A percentile compares a stretch with the other conserved stretches of the same genome.
These are phyloP conservation scores for Diaporthe vaccinii DNA, from an alignment of 2,329 filamentous ascomycete genomes.

Conservation along the genomic window DNA sequence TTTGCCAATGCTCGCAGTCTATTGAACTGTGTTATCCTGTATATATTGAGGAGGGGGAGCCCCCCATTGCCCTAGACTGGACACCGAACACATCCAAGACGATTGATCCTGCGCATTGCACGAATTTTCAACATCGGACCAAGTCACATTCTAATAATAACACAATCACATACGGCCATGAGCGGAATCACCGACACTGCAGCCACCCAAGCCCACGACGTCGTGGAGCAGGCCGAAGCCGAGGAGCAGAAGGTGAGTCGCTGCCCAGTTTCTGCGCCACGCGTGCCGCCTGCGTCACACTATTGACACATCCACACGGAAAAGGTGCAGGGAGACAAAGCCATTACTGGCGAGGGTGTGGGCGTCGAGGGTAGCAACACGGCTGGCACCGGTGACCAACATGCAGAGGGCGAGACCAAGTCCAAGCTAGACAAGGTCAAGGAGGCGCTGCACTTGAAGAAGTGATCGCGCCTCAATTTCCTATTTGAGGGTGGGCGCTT, in stretches of 20 bases:
- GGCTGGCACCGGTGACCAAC: constrained; percentile 20
- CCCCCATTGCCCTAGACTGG: not conserved
- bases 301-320: constrained; percentile 11
- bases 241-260: constrained; percentile 36
- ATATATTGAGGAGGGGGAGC: not conserved
- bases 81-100: not conserved
- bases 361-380: constrained; percentile 26
- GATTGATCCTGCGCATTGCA: not conserved
- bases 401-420: constrained; percentile 22
- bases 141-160: not conserved
- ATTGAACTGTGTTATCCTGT: too few relatives aligned
- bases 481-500: constrained; percentile 15
- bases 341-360: constrained; percentile 31
- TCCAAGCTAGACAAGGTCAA: constrained; percentile 37
- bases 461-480: constrained; percentile 13
- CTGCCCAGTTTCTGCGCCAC: constrained; percentile 16
- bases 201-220: constrained; percentile 38
- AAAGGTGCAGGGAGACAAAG: constrained; percentile 35
- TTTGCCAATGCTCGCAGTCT: not conserved
- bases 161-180: constrained; percentile 6
- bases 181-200: constrained; percentile 38
- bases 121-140: not conserved
- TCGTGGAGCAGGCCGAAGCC: constrained; percentile 37
- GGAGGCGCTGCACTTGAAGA: constrained; percentile 37
- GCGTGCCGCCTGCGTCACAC: constrained; percentile 2